phyloP scores from a whole-genome alignment of 495 filamentous ascomycete species.

The Penicillium diatomitis region DNA sequence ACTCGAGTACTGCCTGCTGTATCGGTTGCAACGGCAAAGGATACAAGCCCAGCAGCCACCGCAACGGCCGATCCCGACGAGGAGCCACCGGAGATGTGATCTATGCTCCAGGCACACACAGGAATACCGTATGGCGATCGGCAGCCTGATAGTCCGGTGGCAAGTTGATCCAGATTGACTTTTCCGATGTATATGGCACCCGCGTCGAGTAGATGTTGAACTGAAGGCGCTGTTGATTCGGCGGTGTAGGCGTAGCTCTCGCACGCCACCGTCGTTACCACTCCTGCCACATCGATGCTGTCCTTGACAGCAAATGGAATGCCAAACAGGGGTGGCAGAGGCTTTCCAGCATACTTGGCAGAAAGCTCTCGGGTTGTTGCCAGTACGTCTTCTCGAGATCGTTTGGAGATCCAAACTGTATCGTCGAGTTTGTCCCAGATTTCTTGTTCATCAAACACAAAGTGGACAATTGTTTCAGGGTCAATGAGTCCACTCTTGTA shows the following conservation, averaged over 20 bases:
- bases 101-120: neutral
- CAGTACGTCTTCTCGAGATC: too few species aligned
- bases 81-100: neutral
- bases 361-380: too few species aligned
- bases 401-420: too few species aligned
- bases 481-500: too few species aligned
- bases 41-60: conserved; percentile 38
- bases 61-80: neutral
- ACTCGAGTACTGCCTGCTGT: conserved; percentile 59
- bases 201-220: conserved; percentile 15
- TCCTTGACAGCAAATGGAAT: neutral
- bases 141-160: conserved; percentile 52
- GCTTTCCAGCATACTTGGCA: too few species aligned
- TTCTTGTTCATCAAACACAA: too few species aligned
- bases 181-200: conserved; percentile 59
- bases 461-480: too few species aligned
- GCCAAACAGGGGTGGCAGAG: neutral
- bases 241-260: neutral
- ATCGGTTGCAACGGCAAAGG: conserved; percentile 55
- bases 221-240: neutral
- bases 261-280: neutral
- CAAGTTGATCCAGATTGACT: conserved; percentile 59
- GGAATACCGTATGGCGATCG: conserved; percentile 52
- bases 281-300: neutral
- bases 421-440: too few species aligned